A percentile compares a stretch with the other conserved stretches of the same genome.
phyloP scores from a whole-genome alignment of 2,329 filamentous ascomycete species.

The Cercospora sojina region DNA sequence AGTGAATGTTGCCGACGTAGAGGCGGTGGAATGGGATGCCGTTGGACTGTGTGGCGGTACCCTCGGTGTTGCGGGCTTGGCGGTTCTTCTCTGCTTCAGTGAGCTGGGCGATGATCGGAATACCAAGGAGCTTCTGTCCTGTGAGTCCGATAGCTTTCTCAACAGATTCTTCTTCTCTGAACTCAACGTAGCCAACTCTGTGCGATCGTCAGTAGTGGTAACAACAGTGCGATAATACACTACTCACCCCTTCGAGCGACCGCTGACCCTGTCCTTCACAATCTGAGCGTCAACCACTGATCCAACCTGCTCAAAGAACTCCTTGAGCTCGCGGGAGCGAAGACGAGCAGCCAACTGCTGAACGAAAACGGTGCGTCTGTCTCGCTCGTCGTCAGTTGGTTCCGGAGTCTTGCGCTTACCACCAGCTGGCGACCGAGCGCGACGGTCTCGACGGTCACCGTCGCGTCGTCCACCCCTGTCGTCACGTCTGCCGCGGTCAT shows the following conservation, averaged over 20 bases:
- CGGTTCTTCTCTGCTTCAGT: constrained; percentile 99
- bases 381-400: constrained; percentile 90
- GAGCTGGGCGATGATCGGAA: constrained; percentile 96
- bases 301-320: constrained; percentile 88
- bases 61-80: constrained; percentile 80
- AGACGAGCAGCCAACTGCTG: constrained; percentile 95
- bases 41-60: constrained; percentile 67
- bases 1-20: constrained; percentile 99
- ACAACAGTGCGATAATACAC: constrained; percentile 1
- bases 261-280: constrained; percentile 94
- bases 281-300: constrained; percentile 97
- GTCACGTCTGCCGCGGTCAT: constrained; percentile 49
- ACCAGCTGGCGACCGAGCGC: constrained; percentile 44
- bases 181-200: constrained; percentile 99
- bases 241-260: constrained; percentile 91
- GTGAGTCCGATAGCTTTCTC: constrained; percentile 93
- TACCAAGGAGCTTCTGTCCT: constrained; percentile 96
- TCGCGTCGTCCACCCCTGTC: constrained; percentile 61
- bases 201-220: constrained; percentile 40
- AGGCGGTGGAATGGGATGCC: constrained; percentile 94
- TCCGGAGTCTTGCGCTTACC: constrained; percentile 57
- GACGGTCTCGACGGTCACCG: constrained; percentile 49
- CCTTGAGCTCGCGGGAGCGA: constrained; percentile 85
- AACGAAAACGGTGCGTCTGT: constrained; percentile 95
- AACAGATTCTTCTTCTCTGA: constrained; percentile 93